Conservation (phyloP, 1,284 basidiomycete genomes). For the Clitocybe nebularis region DNA sequence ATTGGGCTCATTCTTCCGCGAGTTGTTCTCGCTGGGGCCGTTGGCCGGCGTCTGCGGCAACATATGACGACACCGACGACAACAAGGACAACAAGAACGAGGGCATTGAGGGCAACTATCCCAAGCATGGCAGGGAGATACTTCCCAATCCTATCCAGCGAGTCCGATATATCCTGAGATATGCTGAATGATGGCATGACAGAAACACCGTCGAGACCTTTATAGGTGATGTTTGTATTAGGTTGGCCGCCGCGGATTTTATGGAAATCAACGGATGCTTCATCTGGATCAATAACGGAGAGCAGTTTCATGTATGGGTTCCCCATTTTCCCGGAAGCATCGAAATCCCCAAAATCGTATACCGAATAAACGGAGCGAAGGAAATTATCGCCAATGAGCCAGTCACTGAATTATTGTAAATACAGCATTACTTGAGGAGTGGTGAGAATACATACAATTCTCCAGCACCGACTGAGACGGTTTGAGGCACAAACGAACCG, state of each 20-base stretch:
- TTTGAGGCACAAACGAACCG: conserved; percentile 68
- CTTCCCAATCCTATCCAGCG: conserved; percentile 54
- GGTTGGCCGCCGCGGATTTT: conserved; percentile 57
- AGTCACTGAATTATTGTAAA: conserved; percentile 48
- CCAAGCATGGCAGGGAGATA: conserved; percentile 69
- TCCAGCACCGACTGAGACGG: conserved; percentile 47
- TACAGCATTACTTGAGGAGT: not conserved
- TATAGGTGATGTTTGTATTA: conserved; percentile 63
- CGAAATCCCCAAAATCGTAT: conserved; percentile 84
- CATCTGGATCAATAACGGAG: conserved; percentile 59
- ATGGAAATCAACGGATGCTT: conserved; percentile 70
- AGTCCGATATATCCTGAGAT: conserved; percentile 51
- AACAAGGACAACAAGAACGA: conserved; percentile 56
- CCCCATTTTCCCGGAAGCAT: conserved; percentile 57
- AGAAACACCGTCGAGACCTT: conserved; percentile 45
- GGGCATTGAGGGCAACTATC: conserved; percentile 68
- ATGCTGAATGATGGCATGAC: conserved; percentile 43
- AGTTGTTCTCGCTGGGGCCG: conserved; percentile 33
- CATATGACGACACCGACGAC: conserved; percentile 48
- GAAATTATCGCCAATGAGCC: conserved; percentile 79
- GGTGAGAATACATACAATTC: conserved; percentile 53
- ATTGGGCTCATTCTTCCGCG: conserved; percentile 54
- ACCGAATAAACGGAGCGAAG: conserved; percentile 81
- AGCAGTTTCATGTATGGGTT: conserved; percentile 74
- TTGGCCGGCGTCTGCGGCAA: conserved; percentile 38